A percentile compares a stretch with the other conserved stretches of the same genome.
phyloP scores from a whole-genome alignment of 148 eudicot species.

The Cornus florida region DNA sequence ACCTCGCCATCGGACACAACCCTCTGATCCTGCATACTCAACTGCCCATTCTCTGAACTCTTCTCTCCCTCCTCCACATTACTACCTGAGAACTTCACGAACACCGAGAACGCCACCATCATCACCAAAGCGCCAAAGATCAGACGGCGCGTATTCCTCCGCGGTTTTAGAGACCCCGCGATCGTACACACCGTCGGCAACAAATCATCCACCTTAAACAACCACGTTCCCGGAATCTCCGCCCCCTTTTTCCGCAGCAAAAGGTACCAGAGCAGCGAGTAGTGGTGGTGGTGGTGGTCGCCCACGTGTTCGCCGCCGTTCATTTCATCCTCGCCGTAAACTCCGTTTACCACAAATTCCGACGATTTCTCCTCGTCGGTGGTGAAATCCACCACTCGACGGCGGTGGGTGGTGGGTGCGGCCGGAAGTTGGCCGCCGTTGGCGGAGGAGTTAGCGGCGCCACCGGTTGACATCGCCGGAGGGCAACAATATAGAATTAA shows the following conservation, averaged over 20 bases:
- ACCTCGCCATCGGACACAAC: conserved; percentile 15
- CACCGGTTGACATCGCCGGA: conserved; percentile 37
- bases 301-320: background rate
- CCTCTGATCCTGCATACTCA: conserved; percentile 16
- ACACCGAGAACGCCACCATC: conserved; percentile 32
- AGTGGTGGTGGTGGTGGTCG: conserved; percentile 3
- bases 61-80: conserved; percentile 7
- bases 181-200: background rate
- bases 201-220: too few species aligned
- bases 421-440: conserved; percentile 22
- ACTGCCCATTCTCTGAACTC: background rate
- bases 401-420: conserved; percentile 40
- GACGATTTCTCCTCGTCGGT: conserved; percentile 3
- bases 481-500: too few species aligned
- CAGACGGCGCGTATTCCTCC: conserved; percentile 35
- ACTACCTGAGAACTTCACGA: conserved; percentile 32
- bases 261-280: conserved; percentile 11
- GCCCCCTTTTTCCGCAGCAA: too few species aligned
- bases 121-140: conserved; percentile 28
- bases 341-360: background rate
- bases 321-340: background rate
- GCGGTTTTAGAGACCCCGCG: conserved; percentile 5
- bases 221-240: too few species aligned
- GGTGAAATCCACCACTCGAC: conserved; percentile 33
- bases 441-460: conserved; percentile 19